Evolutionary conservation across 2,329 filamentous ascomycete species (phyloP), one percentile per base, ranked within the genome.

Genomic region (Aschersonia sp.): DNA sequence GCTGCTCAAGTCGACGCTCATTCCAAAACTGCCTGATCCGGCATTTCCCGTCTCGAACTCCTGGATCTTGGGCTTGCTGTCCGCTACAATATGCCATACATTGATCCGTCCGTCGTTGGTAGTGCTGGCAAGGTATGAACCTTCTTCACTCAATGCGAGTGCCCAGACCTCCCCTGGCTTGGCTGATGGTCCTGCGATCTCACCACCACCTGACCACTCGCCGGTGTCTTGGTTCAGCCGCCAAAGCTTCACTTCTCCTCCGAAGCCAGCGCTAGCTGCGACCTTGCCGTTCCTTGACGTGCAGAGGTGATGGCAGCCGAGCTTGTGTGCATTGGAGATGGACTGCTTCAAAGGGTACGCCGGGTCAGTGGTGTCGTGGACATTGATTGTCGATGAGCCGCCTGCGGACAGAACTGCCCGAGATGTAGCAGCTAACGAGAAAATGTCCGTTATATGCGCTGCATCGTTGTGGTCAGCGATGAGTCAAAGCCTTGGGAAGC

Each of bases 271-370:
- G 51, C 83, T 94, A 4, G 85, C 88, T 12, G 86, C 86, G 47
- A 80, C 73, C 47, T 73, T 78, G 43, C 88, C 89, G 55, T 84
- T 75, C 41, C 64, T 80, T 69, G 61, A 75, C 10, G 84, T 82
- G 52, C 80, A 82, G 45, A 97, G 70, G 66, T 98, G 92, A 67
- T 98, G 92, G 60, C 88, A 92, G 55, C 92, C 92, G 35, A 95
- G 77, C 54, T 82, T 82, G 69, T 98, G 92, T 31, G 84, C 89
- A 54, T 78, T 77, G 47, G 81, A 71, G 51, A 98, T 77, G 29
- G 83, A 85, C 63, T 98, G 92, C 9, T 76, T 73, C 52, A 94
- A 75, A 2, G 87, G 81, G 53, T 89, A 89, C 43, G 83, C 75
- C 30, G 84, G 66, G 46, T 83, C 73, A 50, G 72, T 73, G 28